Conservation (phyloP, 345 rosid species). For the Aethionema arabicum region DNA sequence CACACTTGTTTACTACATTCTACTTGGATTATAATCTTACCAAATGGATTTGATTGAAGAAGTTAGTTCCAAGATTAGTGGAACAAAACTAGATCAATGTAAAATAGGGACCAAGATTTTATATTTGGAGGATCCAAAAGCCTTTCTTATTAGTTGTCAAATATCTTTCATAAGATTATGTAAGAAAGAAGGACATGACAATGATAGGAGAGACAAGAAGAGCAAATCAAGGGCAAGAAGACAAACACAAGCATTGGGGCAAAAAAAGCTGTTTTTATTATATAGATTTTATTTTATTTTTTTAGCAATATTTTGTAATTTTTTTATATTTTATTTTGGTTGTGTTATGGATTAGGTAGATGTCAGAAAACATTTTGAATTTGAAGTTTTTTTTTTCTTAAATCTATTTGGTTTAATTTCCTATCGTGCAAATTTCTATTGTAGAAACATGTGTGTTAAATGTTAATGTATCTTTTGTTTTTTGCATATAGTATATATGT, state of each 20-base stretch:
- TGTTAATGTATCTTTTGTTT: too few species aligned
- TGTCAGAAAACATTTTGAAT: not conserved
- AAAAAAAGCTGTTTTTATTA: not conserved
- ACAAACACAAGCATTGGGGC: constrained; percentile 3
- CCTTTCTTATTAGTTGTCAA: not conserved
- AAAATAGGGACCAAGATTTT: constrained; percentile 14
- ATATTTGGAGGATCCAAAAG: constrained; percentile 25
- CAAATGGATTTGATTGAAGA: not conserved
- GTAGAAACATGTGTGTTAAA: too few species aligned
- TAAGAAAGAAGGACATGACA: not conserved
- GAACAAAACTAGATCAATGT: constrained; percentile 21
- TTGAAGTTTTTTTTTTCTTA: not conserved
- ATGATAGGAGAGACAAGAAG: constrained; percentile 13
- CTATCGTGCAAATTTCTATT: not conserved
- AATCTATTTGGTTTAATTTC: not conserved
- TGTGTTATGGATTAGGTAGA: constrained; percentile 11
- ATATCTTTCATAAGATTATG: not conserved
- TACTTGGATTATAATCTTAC: constrained; percentile 54
- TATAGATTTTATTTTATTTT: not conserved
- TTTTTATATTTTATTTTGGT: not conserved
- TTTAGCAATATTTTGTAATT: not conserved
- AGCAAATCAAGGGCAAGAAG: constrained; percentile 14
- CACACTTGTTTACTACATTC: constrained; percentile 65
- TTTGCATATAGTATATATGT: too few species aligned
- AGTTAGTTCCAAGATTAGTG: constrained; percentile 1